These are phyloP conservation scores for Candida hispaniensis DNA, from an alignment of 805 yeast species.

Conservation along the genomic window DNA sequence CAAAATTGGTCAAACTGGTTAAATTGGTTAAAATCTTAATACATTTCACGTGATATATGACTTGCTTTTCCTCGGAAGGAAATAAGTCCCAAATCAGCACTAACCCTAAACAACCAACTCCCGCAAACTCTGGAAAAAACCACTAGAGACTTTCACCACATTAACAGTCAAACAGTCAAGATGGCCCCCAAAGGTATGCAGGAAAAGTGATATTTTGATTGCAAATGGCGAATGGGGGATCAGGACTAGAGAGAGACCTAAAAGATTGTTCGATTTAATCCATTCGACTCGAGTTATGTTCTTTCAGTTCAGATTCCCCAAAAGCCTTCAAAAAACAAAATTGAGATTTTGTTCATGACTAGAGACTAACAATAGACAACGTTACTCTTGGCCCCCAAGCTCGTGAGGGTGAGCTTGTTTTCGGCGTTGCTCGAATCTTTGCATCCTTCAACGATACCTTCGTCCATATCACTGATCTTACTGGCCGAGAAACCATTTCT, in stretches of 20 bases:
- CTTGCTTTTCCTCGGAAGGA: no score
- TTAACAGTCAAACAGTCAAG: no score
- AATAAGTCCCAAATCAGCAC: no score
- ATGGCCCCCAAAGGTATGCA: constrained; percentile 17
- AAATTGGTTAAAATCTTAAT: no score
- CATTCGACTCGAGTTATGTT: neutral
- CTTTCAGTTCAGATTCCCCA: neutral
- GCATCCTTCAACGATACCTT: constrained; percentile 99
- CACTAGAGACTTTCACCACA: no score
- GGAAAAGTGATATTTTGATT: constrained; percentile 16
- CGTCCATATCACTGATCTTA: constrained; percentile 98
- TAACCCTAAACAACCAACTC: no score
- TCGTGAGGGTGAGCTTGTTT: constrained; percentile 96
- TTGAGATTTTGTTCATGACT: neutral
- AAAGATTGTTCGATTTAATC: neutral
- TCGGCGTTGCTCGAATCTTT: constrained; percentile 99
- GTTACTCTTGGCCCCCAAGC: constrained; percentile 67
- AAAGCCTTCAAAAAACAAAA: neutral
- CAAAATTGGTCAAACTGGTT: no score
- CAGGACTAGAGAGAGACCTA: no score
- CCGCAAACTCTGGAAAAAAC: no score
- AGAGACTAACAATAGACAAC: constrained; percentile 29
- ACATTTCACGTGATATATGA: no score
- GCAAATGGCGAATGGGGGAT: no score
- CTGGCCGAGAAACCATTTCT: constrained; percentile 99